Base-by-base conservation (phyloP, 2,329 filamentous ascomycete species). In the Cryphonectria radicalis region DNA sequence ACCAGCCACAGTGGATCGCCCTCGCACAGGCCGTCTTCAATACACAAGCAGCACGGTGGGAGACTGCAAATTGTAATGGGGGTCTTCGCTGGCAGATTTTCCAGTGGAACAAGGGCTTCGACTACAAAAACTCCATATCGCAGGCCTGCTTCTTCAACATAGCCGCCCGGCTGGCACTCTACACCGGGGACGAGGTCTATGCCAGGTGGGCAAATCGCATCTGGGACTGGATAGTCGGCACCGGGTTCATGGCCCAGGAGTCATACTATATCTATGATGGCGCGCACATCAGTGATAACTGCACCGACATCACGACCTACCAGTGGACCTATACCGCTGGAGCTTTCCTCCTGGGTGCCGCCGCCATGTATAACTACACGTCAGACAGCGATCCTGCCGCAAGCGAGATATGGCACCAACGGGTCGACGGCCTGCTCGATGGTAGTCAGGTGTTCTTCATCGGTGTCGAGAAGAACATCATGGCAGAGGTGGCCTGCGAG, bases 31-130 rank as follows among this genome's bases (percentile, higher is more conserved):
- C 90, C 62, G 91, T 93, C 28, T 95, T 95, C 82, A 92, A 95
- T 77, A 90, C 89, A 1, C 92, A 94, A 76, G 89, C 88, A 7
- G 82, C 84, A 40, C 87, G 93, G 50, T 95, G 93, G 93, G 91
- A 95, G 73, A 84, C 80, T 0, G 79, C 83, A 0, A 82, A 87
- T 63, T 95, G 93, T 75, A 85, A 84, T 25, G 93, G 93, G 59
- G 93, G 93, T 6, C 79, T 95, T 66, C 87, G 91, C 74, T 94
- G 92, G 92, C 93, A 96, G 80, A 93, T 96, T 66, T 95, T 92
- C 79, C 85, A 87, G 2, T 93, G 92, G 84, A 95, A 95, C 77
- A 88, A 86, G 57, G 93, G 93, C 10, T 97, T 81, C 72, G 77
- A 80, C 70, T 84, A 84, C 76, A 83, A 85, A 76, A 85, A 85